Evolutionary conservation across 371 early-diverging fungal species (phyloP).

Genomic region (Lichtheimia corymbifera): DNA sequence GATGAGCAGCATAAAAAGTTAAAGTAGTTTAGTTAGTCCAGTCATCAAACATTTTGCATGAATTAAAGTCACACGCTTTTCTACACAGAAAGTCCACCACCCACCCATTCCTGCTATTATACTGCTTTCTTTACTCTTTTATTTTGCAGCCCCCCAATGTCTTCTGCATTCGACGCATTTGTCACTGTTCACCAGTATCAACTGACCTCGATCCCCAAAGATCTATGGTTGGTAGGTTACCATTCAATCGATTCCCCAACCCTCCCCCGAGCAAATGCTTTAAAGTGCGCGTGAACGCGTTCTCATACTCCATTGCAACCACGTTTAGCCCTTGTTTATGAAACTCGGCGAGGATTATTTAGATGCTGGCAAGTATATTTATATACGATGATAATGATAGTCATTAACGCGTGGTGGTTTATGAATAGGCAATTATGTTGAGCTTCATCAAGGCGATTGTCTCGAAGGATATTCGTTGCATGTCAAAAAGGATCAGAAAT

Average conservation of each 20-base stretch:
- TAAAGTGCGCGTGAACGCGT: not conserved
- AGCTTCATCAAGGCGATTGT: slow-evolving; percentile 62
- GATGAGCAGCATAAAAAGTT: slow-evolving; percentile 7
- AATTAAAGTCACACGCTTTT: no score
- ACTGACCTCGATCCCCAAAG: slow-evolving; percentile 55
- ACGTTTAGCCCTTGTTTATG: slow-evolving; percentile 53
- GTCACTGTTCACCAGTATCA: slow-evolving; percentile 65
- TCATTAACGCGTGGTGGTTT: not conserved
- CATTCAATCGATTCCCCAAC: not conserved
- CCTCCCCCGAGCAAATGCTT: not conserved
- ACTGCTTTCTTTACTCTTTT: no score
- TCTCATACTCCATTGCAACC: no score
- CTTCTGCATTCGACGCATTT: slow-evolving; percentile 52
- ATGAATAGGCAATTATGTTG: slow-evolving; percentile 36
- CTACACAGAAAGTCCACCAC: no score
- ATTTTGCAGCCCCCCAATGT: no score
- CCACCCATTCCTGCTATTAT: no score
- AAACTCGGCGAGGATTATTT: slow-evolving; percentile 64
- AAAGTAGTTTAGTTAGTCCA: no score
- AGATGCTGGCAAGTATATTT: slow-evolving; percentile 52
- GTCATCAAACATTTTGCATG: no score
- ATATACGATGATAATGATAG: not conserved
- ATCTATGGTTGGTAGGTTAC: slow-evolving; percentile 57
- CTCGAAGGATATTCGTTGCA: slow-evolving; percentile 59
- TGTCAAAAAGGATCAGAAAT: slow-evolving; percentile 45